Conservation (phyloP, 176 grass and related monocot genomes). For the Eleusine coracana region DNA sequence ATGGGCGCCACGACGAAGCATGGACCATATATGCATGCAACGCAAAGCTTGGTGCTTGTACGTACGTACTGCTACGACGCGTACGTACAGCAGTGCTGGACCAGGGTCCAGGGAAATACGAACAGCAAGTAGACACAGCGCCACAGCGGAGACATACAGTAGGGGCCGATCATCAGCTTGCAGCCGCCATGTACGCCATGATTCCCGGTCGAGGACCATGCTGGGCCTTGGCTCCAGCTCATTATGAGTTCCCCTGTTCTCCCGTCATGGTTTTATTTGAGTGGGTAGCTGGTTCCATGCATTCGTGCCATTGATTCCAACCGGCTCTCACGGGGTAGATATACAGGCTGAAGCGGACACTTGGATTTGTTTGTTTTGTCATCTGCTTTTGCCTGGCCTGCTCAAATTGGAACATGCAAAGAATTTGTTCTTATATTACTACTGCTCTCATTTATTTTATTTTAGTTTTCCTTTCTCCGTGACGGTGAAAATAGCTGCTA, state of each 20-base stretch:
- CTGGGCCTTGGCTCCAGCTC: background rate
- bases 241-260: conserved; percentile 2
- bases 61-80: background rate
- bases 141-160: background rate
- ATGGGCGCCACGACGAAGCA: background rate
- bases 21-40: background rate
- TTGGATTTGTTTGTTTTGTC: too few relatives aligned
- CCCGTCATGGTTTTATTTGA: background rate
- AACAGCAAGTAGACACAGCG: background rate
- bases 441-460: too few relatives aligned
- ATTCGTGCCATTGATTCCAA: background rate
- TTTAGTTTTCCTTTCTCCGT: background rate
- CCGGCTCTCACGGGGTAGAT: background rate
- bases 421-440: background rate
- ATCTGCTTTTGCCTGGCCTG: background rate
- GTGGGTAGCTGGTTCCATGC: background rate
- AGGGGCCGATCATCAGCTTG: too few relatives aligned
- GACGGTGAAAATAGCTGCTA: background rate
- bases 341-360: too few relatives aligned
- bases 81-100: background rate
- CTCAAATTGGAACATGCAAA: background rate
- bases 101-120: background rate
- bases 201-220: conserved; percentile 2
- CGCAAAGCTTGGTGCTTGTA: background rate
- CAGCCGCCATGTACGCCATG: background rate